These are phyloP conservation scores for Gigaspora rosea DNA, from an alignment of 192 early-diverging fungal species.

Conservation along the genomic window DNA sequence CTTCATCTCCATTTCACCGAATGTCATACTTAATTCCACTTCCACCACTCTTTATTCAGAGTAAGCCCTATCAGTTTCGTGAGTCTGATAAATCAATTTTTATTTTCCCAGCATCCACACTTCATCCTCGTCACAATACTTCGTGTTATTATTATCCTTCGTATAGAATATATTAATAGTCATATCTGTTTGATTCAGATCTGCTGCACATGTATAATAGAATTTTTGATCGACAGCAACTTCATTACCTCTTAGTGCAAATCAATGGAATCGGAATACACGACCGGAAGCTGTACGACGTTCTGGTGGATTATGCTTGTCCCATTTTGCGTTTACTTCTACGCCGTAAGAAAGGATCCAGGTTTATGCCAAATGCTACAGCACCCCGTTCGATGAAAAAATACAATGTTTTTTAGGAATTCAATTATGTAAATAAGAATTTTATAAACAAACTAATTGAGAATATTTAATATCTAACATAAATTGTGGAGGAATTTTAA, in stretches of 20 bases:
- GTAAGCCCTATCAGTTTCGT: too few species aligned
- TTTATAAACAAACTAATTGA: too few species aligned
- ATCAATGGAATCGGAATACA: slow-evolving; percentile 18
- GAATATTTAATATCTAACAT: slow-evolving; percentile 29
- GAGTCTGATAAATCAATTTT: slow-evolving; percentile 29
- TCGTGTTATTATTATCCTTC: background rate
- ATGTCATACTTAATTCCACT: too few species aligned
- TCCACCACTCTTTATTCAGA: slow-evolving; percentile 10
- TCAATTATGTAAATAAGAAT: too few species aligned
- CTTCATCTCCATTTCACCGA: too few species aligned
- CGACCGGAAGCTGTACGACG: background rate
- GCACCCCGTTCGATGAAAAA: slow-evolving; percentile 50
- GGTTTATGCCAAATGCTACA: slow-evolving; percentile 12
- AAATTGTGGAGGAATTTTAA: slow-evolving; percentile 34
- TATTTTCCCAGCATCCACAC: slow-evolving; percentile 27
- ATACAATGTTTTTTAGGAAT: too few species aligned
- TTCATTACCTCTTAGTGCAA: slow-evolving; percentile 19
- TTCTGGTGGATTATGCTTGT: slow-evolving; percentile 22
- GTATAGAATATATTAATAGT: slow-evolving; percentile 25
- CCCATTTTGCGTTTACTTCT: slow-evolving; percentile 22
- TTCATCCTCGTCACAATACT: slow-evolving; percentile 33
- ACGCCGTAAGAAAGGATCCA: slow-evolving; percentile 13
- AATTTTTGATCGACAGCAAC: slow-evolving; percentile 31
- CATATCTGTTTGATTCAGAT: slow-evolving; percentile 19
- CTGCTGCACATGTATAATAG: background rate